A percentile compares a stretch with the other conserved stretches of the same genome.
phyloP scores from a whole-genome alignment of 106 monocot species.

The Ottelia alismoides region DNA sequence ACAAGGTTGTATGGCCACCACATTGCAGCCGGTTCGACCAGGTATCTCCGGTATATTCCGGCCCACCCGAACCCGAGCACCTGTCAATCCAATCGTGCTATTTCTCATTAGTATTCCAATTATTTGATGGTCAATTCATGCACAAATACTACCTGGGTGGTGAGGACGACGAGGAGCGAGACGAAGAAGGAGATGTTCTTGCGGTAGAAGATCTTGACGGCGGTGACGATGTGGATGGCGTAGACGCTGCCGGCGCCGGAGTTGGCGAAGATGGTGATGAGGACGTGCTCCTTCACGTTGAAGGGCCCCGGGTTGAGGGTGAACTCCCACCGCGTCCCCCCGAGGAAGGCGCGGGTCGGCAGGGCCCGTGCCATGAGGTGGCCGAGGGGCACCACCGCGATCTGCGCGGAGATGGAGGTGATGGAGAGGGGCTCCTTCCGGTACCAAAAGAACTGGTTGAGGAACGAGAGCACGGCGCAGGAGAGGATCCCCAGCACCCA shows the following conservation, averaged over 20 bases:
- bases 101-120: neutral
- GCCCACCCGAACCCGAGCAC: constrained; percentile 94
- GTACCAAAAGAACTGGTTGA: constrained; percentile 57
- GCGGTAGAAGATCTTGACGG: constrained; percentile 42
- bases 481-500: constrained; percentile 16
- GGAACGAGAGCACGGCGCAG: constrained; percentile 16
- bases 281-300: constrained; percentile 73
- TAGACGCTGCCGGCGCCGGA: constrained; percentile 54
- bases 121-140: neutral
- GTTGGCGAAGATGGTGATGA: constrained; percentile 77
- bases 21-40: constrained; percentile 5
- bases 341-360: constrained; percentile 19
- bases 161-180: constrained; percentile 52
- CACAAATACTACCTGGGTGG: constrained; percentile 37
- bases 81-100: constrained; percentile 10
- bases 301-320: constrained; percentile 68
- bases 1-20: no score
- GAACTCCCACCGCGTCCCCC: constrained; percentile 32
- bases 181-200: constrained; percentile 47
- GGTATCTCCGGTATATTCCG: constrained; percentile 15
- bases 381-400: constrained; percentile 57
- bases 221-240: constrained; percentile 55
- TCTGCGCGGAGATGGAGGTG: constrained; percentile 56
- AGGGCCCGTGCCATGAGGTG: constrained; percentile 39
- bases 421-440: constrained; percentile 51